These are phyloP conservation scores for Fusarium redolens DNA, from an alignment of 2,329 filamentous ascomycete genomes.

Conservation along the genomic window DNA sequence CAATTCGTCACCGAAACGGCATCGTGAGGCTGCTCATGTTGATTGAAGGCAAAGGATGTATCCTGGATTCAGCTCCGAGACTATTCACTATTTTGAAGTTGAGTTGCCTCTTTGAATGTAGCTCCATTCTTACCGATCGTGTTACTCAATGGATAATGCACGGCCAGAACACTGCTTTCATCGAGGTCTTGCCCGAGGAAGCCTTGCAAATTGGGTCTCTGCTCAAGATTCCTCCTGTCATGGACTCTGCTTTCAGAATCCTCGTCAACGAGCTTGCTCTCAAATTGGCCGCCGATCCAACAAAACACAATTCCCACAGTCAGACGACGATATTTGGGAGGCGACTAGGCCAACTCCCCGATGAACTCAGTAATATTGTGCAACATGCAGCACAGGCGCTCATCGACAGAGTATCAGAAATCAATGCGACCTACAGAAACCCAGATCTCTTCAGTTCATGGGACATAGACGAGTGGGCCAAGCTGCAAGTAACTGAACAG, in stretches of 20 bases:
- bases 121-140: slow-evolving; percentile 57
- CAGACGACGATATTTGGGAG: slow-evolving; percentile 59
- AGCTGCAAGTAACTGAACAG: slow-evolving; percentile 41
- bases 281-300: slow-evolving; percentile 46
- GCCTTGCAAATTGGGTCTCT: slow-evolving; percentile 66
- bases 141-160: slow-evolving; percentile 70
- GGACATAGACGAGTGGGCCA: slow-evolving; percentile 50
- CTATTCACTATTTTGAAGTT: slow-evolving; percentile 75
- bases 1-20: slow-evolving; percentile 69
- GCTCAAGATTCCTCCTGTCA: slow-evolving; percentile 56
- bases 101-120: slow-evolving; percentile 68
- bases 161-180: slow-evolving; percentile 65
- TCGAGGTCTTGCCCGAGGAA: slow-evolving; percentile 73
- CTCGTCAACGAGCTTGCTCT: slow-evolving; percentile 73
- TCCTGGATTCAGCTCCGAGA: slow-evolving; percentile 72
- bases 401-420: slow-evolving; percentile 56
- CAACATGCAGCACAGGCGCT: slow-evolving; percentile 69
- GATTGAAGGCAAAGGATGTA: slow-evolving; percentile 64
- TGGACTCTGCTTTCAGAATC: slow-evolving; percentile 65
- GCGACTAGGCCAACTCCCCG: slow-evolving; percentile 59
- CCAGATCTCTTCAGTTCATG: slow-evolving; percentile 43
- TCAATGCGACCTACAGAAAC: slow-evolving; percentile 48
- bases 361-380: slow-evolving; percentile 66
- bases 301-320: background rate
- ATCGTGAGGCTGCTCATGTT: slow-evolving; percentile 72